Percentiles rank a stretch among this genome's conserved stretches.
These are phyloP conservation scores for Kodamaea ohmeri DNA, from an alignment of 1,139 yeast genomes.

Conservation along the genomic window DNA sequence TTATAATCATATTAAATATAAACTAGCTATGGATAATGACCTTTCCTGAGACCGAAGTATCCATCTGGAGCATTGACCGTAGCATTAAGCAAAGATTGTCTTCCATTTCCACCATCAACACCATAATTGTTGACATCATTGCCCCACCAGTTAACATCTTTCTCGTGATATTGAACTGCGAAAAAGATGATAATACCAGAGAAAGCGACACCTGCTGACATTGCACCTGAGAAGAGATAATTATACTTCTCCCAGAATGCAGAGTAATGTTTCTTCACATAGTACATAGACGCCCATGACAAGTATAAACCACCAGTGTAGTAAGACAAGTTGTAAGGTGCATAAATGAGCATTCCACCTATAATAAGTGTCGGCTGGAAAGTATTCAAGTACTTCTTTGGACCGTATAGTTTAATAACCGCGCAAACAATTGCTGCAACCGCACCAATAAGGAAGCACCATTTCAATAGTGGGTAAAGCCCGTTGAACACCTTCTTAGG, in stretches of 20 bases:
- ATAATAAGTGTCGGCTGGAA: constrained; percentile 22
- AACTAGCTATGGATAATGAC: constrained; percentile 15
- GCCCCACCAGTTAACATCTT: constrained; percentile 21
- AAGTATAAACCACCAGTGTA: constrained; percentile 18
- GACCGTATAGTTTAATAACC: constrained; percentile 23
- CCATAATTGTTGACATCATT: constrained; percentile 16
- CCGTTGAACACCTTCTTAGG: constrained; percentile 49
- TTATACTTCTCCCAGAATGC: constrained; percentile 23
- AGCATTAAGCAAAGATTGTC: constrained; percentile 12
- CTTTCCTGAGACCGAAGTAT: constrained; percentile 19
- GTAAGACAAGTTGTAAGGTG: constrained; percentile 20
- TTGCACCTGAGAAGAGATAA: constrained; percentile 19
- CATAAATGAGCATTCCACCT: constrained; percentile 18
- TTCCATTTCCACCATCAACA: constrained; percentile 13
- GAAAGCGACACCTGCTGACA: constrained; percentile 22
- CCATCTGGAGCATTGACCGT: constrained; percentile 18
- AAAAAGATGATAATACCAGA: constrained; percentile 20
- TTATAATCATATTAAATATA: too few species aligned
- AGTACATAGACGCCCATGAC: constrained; percentile 18
- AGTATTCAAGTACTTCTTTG: constrained; percentile 13
- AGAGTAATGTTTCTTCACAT: constrained; percentile 16
- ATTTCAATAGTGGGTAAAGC: constrained; percentile 47
- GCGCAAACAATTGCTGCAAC: constrained; percentile 29
- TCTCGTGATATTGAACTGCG: constrained; percentile 20
- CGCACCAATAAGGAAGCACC: constrained; percentile 52